phyloP scores from a whole-genome alignment of 1,284 basidiomycete species.

The Cystobasidium pallidum region DNA sequence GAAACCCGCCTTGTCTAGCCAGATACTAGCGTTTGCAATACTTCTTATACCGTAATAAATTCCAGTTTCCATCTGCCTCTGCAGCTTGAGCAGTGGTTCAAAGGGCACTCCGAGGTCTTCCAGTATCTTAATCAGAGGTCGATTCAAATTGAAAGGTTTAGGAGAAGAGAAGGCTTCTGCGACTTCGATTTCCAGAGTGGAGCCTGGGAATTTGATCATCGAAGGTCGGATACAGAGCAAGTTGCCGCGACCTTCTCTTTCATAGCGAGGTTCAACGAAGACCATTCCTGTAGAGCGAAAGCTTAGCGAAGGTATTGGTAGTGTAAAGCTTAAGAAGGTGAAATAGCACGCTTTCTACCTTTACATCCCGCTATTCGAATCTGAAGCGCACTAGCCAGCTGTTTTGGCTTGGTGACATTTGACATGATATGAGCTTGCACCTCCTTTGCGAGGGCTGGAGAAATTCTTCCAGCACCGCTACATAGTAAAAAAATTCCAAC shows the following conservation, averaged over 20 bases:
- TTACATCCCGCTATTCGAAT: constrained; percentile 23
- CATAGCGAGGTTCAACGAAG: constrained; percentile 11
- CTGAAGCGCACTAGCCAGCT: constrained; percentile 10
- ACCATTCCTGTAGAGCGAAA: constrained; percentile 34
- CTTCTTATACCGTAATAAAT: constrained; percentile 25
- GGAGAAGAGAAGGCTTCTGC: constrained; percentile 23
- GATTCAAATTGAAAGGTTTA: constrained; percentile 28
- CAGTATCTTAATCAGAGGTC: constrained; percentile 29
- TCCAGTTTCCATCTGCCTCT: not conserved
- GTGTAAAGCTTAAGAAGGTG: not conserved
- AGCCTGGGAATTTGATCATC: constrained; percentile 29
- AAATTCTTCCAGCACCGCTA: constrained; percentile 26
- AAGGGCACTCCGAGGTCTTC: constrained; percentile 32
- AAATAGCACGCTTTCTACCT: not conserved
- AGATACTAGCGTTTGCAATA: constrained; percentile 8
- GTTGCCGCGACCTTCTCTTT: not conserved
- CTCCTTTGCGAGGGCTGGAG: constrained; percentile 3
- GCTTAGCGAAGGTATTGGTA: not conserved
- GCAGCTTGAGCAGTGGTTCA: constrained; percentile 3
- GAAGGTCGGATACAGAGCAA: constrained; percentile 14
- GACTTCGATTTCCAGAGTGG: constrained; percentile 20
- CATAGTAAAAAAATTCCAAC: too few species aligned
- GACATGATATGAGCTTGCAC: constrained; percentile 7
- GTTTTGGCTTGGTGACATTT: constrained; percentile 9
- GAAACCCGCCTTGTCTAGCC: constrained; percentile 15